These are phyloP conservation scores for Bruguiera sexangula DNA, from an alignment of 345 rosid species.

Conservation along the genomic window DNA sequence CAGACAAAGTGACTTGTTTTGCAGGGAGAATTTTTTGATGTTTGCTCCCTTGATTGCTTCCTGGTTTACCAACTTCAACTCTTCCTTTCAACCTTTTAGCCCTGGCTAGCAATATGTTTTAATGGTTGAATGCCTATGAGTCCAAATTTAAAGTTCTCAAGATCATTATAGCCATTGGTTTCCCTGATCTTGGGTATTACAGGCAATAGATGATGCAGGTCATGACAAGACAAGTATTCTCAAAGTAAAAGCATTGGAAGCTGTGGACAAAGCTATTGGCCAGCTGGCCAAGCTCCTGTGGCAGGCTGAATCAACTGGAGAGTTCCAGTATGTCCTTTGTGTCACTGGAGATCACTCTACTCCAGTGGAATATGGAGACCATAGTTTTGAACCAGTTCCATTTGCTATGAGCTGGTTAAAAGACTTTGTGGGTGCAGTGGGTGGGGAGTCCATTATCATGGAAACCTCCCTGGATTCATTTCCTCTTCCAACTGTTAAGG, in stretches of 20 bases:
- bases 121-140: constrained; percentile 6
- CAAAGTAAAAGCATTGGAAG: constrained; percentile 80
- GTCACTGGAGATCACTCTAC: constrained; percentile 97
- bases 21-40: not conserved
- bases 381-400: constrained; percentile 94
- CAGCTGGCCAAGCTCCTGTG: constrained; percentile 85
- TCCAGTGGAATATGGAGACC: constrained; percentile 94
- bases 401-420: constrained; percentile 62
- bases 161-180: not conserved
- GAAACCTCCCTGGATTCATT: constrained; percentile 72
- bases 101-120: not conserved
- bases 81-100: not conserved
- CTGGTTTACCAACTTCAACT: not conserved
- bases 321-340: constrained; percentile 63
- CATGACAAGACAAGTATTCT: constrained; percentile 87
- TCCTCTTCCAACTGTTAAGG: constrained; percentile 60
- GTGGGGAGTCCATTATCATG: constrained; percentile 57
- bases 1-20: no score
- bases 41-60: not conserved
- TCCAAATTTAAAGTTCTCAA: not conserved
- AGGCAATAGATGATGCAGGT: constrained; percentile 98
- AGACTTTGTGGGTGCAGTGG: constrained; percentile 68
- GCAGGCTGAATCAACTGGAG: constrained; percentile 62
- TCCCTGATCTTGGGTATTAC: constrained; percentile 22
- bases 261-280: constrained; percentile 72